phyloP scores from a whole-genome alignment of 371 early-diverging fungal genomes.

The Haplosporangium sp. region DNA sequence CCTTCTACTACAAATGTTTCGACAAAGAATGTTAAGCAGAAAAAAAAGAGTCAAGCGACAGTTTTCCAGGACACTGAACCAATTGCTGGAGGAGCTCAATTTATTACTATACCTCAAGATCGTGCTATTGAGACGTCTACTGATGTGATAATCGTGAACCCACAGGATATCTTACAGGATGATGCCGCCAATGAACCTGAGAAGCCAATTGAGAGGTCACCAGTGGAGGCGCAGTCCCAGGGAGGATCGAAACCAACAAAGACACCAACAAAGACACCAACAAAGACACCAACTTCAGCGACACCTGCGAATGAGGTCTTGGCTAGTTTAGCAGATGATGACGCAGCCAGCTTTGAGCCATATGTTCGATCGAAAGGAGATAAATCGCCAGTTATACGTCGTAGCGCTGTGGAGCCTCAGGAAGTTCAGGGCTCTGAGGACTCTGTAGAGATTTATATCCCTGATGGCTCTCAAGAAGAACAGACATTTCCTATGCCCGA shows the following conservation, averaged over 20 bases:
- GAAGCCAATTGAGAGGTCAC: neutral
- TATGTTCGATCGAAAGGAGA: conserved; percentile 4
- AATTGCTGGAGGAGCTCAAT: neutral
- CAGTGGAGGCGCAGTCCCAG: neutral
- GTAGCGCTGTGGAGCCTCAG: neutral
- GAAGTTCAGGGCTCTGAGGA: conserved; percentile 27
- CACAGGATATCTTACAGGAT: neutral
- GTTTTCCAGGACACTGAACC: neutral
- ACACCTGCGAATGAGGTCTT: conserved; percentile 9
- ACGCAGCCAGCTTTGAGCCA: conserved; percentile 6
- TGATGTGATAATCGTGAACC: neutral
- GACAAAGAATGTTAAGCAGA: neutral
- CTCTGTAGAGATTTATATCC: conserved; percentile 9
- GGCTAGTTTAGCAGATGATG: conserved; percentile 30
- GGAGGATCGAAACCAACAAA: neutral
- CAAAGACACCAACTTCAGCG: too few relatives aligned
- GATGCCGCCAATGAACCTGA: neutral
- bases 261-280: neutral
- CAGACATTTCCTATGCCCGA: conserved; percentile 7
- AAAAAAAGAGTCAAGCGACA: neutral
- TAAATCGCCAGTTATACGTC: neutral
- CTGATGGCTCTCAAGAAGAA: conserved; percentile 10
- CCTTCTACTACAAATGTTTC: neutral
- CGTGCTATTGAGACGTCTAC: neutral
- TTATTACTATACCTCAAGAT: neutral